Conservation (phyloP, 2,329 filamentous ascomycete genomes). For the Chaetomium strumarium region DNA sequence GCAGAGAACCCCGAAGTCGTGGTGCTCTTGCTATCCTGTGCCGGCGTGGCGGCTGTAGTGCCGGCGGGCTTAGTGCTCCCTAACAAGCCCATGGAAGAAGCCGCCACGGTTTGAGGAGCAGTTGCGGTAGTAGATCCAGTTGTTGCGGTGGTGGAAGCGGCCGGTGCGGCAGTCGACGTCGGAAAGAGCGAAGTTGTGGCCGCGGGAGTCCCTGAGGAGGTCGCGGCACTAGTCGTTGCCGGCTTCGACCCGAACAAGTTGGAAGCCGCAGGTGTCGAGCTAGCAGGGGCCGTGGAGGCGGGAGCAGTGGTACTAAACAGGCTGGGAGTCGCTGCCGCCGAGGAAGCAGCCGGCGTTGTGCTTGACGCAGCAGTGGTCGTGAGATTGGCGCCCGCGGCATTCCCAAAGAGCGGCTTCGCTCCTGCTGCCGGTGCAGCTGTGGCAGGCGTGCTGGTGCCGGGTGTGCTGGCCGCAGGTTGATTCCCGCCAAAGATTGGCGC, state of each 20-base stretch:
- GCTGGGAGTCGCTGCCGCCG: constrained; percentile 2
- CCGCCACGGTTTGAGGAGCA: constrained; percentile 18
- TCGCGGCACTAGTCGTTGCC: constrained; percentile 6
- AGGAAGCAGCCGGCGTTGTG: constrained; percentile 22
- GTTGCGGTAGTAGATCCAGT: constrained; percentile 28
- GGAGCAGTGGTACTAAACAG: constrained; percentile 17
- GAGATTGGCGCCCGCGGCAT: not conserved
- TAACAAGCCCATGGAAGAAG: constrained; percentile 27
- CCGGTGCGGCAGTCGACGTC: constrained; percentile 21
- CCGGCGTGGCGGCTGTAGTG: constrained; percentile 23
- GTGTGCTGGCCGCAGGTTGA: constrained; percentile 22
- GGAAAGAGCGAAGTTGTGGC: constrained; percentile 17
- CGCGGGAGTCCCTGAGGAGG: constrained; percentile 8
- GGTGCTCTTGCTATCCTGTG: constrained; percentile 14
- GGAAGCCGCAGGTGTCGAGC: constrained; percentile 1
- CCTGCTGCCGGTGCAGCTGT: constrained; percentile 11
- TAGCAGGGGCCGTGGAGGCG: constrained; percentile 10
- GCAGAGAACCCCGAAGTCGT: constrained; percentile 48
- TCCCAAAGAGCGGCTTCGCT: constrained; percentile 12
- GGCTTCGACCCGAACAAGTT: constrained; percentile 10
- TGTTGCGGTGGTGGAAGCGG: constrained; percentile 26
- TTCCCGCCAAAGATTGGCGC: constrained; percentile 26
- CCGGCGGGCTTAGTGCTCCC: constrained; percentile 30
- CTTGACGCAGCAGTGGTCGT: constrained; percentile 23
- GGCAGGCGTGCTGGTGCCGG: constrained; percentile 7